phyloP scores from a whole-genome alignment of 495 filamentous ascomycete genomes.

The Penicillium odoratum region DNA sequence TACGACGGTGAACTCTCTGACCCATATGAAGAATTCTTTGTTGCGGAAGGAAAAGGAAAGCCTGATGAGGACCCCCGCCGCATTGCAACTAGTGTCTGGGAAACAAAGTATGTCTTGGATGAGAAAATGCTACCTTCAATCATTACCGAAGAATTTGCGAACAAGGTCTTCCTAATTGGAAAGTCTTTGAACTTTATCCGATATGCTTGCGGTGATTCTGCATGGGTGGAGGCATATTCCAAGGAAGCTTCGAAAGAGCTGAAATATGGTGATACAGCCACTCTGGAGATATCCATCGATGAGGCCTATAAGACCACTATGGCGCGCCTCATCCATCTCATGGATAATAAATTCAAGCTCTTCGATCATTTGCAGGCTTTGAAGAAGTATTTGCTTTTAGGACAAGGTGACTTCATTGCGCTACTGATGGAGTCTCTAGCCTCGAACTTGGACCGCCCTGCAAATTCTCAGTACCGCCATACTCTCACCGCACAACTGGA shows the following conservation, averaged over 20 bases:
- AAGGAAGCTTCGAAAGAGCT: slow-evolving; percentile 91
- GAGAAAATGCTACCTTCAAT: slow-evolving; percentile 88
- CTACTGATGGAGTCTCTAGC: slow-evolving; percentile 96
- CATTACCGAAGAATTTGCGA: slow-evolving; percentile 85
- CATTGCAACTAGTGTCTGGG: slow-evolving; percentile 90
- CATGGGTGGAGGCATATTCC: slow-evolving; percentile 96
- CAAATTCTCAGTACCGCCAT: slow-evolving; percentile 90
- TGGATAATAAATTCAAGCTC: slow-evolving; percentile 89
- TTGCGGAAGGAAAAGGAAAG: slow-evolving; percentile 68
- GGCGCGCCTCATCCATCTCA: slow-evolving; percentile 90
- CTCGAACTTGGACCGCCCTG: slow-evolving; percentile 90
- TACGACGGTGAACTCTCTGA: slow-evolving; percentile 98
- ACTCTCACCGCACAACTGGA: slow-evolving; percentile 95
- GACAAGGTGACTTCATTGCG: slow-evolving; percentile 96
- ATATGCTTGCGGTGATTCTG: slow-evolving; percentile 87
- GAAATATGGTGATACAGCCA: slow-evolving; percentile 90
- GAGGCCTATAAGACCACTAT: slow-evolving; percentile 97
- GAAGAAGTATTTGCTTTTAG: slow-evolving; percentile 92
- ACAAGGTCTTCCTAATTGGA: slow-evolving; percentile 94
- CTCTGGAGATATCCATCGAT: slow-evolving; percentile 87
- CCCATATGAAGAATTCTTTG: slow-evolving; percentile 95
- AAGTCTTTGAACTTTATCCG: slow-evolving; percentile 99
- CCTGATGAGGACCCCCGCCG: slow-evolving; percentile 54
- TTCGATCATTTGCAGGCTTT: slow-evolving; percentile 90
- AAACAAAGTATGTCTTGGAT: slow-evolving; percentile 91